Conservation (phyloP, 1,284 basidiomycete genomes). For the Porogramme epimiltina region DNA sequence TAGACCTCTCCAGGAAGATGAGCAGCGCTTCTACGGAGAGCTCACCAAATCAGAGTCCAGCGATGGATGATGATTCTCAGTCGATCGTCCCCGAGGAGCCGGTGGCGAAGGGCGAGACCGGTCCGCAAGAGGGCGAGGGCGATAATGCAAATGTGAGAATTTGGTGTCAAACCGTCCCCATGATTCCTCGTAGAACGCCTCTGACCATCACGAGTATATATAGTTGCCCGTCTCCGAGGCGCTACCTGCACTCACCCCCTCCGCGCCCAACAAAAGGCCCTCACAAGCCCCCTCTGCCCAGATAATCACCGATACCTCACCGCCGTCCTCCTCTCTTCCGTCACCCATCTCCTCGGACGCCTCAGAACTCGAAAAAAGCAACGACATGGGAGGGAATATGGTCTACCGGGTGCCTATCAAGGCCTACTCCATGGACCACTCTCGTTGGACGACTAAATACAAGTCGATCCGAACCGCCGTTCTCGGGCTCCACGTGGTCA, state of each 20-base stretch:
- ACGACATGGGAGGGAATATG: slow-evolving; percentile 2
- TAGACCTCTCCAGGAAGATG: too few species aligned
- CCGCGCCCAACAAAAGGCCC: slow-evolving; percentile 1
- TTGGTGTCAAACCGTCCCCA: neutral
- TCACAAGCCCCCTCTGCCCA: slow-evolving; percentile 3
- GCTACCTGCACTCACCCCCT: neutral
- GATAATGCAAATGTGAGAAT: slow-evolving; percentile 9
- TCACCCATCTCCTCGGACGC: slow-evolving; percentile 2
- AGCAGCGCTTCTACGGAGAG: too few species aligned
- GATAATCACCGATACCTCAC: neutral
- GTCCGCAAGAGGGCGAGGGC: slow-evolving; percentile 4
- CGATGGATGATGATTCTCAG: neutral
- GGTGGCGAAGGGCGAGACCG: neutral
- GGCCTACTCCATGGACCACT: slow-evolving; percentile 8
- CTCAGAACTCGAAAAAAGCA: neutral
- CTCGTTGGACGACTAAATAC: slow-evolving; percentile 13
- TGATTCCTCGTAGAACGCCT: neutral
- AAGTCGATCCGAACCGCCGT: slow-evolving; percentile 32
- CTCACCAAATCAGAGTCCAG: neutral
- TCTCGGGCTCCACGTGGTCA: slow-evolving; percentile 50
- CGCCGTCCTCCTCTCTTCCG: neutral
- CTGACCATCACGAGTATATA: slow-evolving; percentile 7
- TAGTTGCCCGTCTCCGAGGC: slow-evolving; percentile 1
- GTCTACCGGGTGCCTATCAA: slow-evolving; percentile 1
- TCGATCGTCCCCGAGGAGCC: neutral